Evolutionary conservation across 768 basidiomycete species (phyloP).

Genomic region (Suillus luteus): DNA sequence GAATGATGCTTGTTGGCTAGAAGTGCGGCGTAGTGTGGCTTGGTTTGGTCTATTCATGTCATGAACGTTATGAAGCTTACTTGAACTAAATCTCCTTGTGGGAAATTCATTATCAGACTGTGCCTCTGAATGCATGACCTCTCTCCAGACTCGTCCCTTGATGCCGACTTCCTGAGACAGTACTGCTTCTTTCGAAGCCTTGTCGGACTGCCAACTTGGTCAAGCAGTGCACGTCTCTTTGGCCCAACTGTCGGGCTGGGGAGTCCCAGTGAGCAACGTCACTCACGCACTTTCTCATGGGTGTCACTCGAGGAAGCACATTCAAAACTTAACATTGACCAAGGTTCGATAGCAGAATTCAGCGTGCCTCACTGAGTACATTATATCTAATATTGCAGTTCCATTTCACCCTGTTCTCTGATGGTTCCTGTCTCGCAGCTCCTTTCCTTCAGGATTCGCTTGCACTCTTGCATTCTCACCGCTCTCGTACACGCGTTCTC

Average conservation of each 20-base stretch:
- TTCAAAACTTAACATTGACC: neutral
- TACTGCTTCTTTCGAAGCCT: constrained; percentile 2
- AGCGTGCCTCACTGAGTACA: too few species aligned
- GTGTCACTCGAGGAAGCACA: constrained; percentile 6
- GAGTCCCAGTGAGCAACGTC: neutral
- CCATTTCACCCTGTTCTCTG: neutral
- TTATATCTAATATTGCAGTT: neutral
- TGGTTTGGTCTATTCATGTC: constrained; percentile 3
- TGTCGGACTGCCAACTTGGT: neutral
- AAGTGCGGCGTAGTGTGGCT: neutral
- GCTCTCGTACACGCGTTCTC: neutral
- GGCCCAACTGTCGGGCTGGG: neutral
- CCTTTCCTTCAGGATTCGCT: neutral
- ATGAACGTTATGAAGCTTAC: constrained; percentile 3
- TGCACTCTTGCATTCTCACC: neutral
- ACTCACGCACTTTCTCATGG: neutral
- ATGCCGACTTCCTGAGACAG: neutral
- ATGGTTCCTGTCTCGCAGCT: constrained; percentile 2
- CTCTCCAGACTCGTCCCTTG: neutral
- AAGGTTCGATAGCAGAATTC: neutral
- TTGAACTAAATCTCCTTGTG: neutral
- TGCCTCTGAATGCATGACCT: neutral
- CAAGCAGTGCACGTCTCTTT: neutral
- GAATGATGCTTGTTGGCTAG: neutral
- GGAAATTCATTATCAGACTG: constrained; percentile 1